Conservation (phyloP, 768 basidiomycete genomes). For the Serendipita sp. region DNA sequence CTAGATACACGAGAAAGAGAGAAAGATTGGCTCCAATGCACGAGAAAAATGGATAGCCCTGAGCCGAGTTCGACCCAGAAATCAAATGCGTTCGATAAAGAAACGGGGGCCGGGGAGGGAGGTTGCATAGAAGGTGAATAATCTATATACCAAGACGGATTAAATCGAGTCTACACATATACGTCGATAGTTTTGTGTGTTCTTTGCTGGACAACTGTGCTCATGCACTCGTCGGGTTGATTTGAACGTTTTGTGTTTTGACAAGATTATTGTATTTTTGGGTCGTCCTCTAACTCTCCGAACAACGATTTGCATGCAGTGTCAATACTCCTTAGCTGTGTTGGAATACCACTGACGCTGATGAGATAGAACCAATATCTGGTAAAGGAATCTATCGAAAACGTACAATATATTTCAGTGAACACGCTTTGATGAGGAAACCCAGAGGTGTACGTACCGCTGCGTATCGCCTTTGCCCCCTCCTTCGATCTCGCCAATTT, state of each 20-base stretch:
- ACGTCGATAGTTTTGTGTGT: too few species aligned
- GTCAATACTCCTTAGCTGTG: conserved; percentile 12
- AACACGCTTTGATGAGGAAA: not conserved
- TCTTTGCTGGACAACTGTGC: too few species aligned
- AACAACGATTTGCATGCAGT: conserved; percentile 14
- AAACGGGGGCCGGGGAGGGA: too few species aligned
- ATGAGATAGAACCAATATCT: conserved; percentile 15
- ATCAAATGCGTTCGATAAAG: too few species aligned
- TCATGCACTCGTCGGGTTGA: too few species aligned
- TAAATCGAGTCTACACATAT: too few species aligned
- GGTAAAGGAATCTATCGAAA: not conserved
- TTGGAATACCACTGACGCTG: conserved; percentile 1
- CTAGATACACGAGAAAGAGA: too few species aligned
- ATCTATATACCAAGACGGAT: too few species aligned
- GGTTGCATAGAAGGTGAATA: too few species aligned
- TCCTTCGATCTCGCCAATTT: conserved; percentile 14
- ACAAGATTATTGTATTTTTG: not conserved
- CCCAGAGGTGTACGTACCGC: conserved; percentile 13
- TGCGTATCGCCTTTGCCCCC: conserved; percentile 12
- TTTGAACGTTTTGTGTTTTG: not conserved
- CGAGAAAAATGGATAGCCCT: too few species aligned
- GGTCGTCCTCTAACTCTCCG: conserved; percentile 15
- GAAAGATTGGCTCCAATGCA: too few species aligned
- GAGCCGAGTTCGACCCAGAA: too few species aligned
- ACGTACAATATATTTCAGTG: not conserved